Conservation (phyloP, 164 flowering plant genomes). For the Chimonanthus salicifolius region DNA sequence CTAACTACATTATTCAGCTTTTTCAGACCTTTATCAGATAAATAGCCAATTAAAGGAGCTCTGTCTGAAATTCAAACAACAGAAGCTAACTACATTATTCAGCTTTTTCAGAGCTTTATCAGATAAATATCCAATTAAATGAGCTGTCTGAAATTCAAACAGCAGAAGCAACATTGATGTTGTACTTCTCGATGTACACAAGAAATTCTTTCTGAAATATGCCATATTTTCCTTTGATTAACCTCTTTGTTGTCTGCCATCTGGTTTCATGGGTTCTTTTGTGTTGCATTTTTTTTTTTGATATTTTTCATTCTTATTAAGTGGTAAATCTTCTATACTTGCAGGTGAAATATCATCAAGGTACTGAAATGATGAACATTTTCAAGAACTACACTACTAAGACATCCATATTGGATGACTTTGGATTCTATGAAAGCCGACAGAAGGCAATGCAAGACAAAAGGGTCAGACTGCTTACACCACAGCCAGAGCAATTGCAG, state of each 20-base stretch:
- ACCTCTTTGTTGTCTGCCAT: too few species aligned
- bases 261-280: neutral
- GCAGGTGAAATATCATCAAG: constrained; percentile 52
- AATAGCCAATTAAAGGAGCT: too few species aligned
- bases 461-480: constrained; percentile 35
- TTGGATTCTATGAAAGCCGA: constrained; percentile 74
- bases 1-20: too few species aligned
- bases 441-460: constrained; percentile 72
- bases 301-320: neutral
- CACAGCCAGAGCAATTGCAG: constrained; percentile 29
- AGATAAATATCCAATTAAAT: too few species aligned
- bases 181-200: too few species aligned
- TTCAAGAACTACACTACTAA: constrained; percentile 51
- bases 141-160: too few species aligned
- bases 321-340: neutral
- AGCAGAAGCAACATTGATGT: too few species aligned
- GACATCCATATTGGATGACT: constrained; percentile 82
- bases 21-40: too few species aligned
- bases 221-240: neutral
- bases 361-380: constrained; percentile 64
- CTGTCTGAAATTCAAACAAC: too few species aligned
- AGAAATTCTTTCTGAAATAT: too few species aligned
- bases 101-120: too few species aligned
- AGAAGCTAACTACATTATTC: too few species aligned
- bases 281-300: neutral